phyloP scores from a whole-genome alignment of 164 flowering plant species.

The Magnolia sinica region DNA sequence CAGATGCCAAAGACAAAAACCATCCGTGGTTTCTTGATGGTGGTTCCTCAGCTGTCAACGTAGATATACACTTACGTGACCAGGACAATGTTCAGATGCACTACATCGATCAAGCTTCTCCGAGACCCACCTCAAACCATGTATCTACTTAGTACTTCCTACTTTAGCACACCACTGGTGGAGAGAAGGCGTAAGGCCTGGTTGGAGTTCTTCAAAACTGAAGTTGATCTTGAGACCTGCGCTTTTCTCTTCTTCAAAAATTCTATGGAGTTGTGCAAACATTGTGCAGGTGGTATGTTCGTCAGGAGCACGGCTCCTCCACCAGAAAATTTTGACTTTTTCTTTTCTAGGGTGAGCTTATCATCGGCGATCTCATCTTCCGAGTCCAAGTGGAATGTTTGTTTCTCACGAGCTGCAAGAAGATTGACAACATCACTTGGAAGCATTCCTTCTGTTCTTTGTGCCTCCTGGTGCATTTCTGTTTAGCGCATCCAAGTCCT shows the following conservation, averaged over 20 bases:
- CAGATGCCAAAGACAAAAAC: no score
- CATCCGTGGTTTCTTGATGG: no score
- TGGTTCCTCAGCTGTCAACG: no score
- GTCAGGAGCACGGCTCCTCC: slow-evolving; percentile 52
- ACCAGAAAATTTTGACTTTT: slow-evolving; percentile 47
- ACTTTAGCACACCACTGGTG: slow-evolving; percentile 41
- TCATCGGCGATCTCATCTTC: slow-evolving; percentile 54
- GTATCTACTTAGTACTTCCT: slow-evolving; percentile 14
- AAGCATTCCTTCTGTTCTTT: slow-evolving; percentile 50
- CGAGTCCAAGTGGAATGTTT: slow-evolving; percentile 66
- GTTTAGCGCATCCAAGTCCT: slow-evolving; percentile 1
- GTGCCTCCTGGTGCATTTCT: slow-evolving; percentile 29
- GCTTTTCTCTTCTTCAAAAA: slow-evolving; percentile 74
- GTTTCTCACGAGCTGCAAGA: slow-evolving; percentile 72
- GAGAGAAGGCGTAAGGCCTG: slow-evolving; percentile 80
- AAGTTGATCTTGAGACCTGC: slow-evolving; percentile 67
- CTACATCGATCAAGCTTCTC: no score
- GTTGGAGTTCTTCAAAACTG: slow-evolving; percentile 70
- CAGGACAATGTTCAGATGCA: no score
- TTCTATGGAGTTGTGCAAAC: slow-evolving; percentile 62
- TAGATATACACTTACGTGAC: no score
- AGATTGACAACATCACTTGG: slow-evolving; percentile 61
- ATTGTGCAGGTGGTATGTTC: slow-evolving; percentile 57
- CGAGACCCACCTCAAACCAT: not conserved
- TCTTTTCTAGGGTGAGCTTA: slow-evolving; percentile 40